A percentile compares a stretch with the other conserved stretches of the same genome.
phyloP scores from a whole-genome alignment of 345 rosid species.

The Melastoma malabathricum region DNA sequence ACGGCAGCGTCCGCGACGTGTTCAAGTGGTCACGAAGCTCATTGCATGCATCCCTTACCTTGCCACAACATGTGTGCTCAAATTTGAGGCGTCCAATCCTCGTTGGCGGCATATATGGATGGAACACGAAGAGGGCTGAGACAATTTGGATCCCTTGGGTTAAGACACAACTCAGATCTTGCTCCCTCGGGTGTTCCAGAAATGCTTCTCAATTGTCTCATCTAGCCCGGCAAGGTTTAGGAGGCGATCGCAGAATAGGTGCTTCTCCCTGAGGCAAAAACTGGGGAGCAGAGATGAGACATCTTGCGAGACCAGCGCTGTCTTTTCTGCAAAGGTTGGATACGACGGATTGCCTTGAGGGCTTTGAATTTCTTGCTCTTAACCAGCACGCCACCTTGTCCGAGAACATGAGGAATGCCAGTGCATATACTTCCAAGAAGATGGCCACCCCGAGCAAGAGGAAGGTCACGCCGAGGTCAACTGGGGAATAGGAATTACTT shows the following conservation, averaged over 20 bases:
- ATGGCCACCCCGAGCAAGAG: conserved; percentile 8
- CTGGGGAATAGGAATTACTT: not conserved
- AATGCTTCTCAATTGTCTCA: not conserved
- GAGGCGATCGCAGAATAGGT: not conserved
- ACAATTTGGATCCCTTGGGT: too few relatives aligned
- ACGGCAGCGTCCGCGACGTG: too few relatives aligned
- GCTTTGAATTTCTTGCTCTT: not conserved
- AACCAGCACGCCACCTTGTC: conserved; percentile 2
- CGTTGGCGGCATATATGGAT: conserved; percentile 4
- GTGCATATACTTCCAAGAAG: conserved; percentile 9
- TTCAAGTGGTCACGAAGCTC: too few relatives aligned
- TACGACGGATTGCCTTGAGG: not conserved
- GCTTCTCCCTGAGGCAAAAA: not conserved
- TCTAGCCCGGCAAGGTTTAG: not conserved
- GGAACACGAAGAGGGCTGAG: not conserved
- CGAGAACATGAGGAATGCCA: conserved; percentile 1
- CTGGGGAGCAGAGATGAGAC: not conserved
- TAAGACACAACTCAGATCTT: not conserved
- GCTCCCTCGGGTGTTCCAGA: not conserved
- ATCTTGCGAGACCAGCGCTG: not conserved
- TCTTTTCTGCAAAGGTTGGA: not conserved
- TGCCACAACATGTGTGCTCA: too few relatives aligned
- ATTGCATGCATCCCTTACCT: too few relatives aligned
- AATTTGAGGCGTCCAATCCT: too few relatives aligned
- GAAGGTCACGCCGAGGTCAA: conserved; percentile 9